Percentiles rank a stretch among this genome's conserved stretches.
phyloP scores from a whole-genome alignment of 371 early-diverging fungal species.

The Mucor racemosus region DNA sequence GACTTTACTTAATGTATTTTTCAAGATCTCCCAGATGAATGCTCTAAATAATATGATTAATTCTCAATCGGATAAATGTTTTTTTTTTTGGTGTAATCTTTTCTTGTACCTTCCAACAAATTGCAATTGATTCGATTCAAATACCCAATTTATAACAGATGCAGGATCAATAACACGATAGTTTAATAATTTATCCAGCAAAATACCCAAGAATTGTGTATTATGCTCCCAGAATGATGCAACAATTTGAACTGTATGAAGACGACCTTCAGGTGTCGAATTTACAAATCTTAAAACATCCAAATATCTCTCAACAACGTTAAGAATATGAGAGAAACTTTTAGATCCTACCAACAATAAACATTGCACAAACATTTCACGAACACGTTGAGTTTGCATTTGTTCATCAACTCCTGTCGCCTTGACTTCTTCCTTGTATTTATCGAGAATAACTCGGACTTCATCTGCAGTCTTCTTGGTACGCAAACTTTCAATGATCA shows the following conservation, averaged over 20 bases:
- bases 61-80: not conserved
- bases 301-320: constrained; percentile 85
- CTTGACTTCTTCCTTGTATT: constrained; percentile 45
- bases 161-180: constrained; percentile 90
- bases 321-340: constrained; percentile 91
- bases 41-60: constrained; percentile 35
- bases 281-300: constrained; percentile 69
- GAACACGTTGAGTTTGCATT: constrained; percentile 55
- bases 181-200: constrained; percentile 89
- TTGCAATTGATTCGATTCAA: constrained; percentile 62
- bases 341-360: constrained; percentile 87
- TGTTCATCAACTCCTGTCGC: constrained; percentile 36
- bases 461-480: constrained; percentile 70
- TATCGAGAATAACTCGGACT: constrained; percentile 54
- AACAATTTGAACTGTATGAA: constrained; percentile 77
- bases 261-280: constrained; percentile 57
- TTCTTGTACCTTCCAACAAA: constrained; percentile 52
- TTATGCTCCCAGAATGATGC: constrained; percentile 85
- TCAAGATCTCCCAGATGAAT: constrained; percentile 80
- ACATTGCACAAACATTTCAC: constrained; percentile 80
- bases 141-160: constrained; percentile 79
- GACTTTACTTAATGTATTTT: constrained; percentile 82
- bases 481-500: constrained; percentile 62
- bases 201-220: constrained; percentile 86
- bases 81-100: not conserved